These are phyloP conservation scores for Trichosporon sp. DNA, from an alignment of 1,284 basidiomycete species.

Conservation along the genomic window DNA sequence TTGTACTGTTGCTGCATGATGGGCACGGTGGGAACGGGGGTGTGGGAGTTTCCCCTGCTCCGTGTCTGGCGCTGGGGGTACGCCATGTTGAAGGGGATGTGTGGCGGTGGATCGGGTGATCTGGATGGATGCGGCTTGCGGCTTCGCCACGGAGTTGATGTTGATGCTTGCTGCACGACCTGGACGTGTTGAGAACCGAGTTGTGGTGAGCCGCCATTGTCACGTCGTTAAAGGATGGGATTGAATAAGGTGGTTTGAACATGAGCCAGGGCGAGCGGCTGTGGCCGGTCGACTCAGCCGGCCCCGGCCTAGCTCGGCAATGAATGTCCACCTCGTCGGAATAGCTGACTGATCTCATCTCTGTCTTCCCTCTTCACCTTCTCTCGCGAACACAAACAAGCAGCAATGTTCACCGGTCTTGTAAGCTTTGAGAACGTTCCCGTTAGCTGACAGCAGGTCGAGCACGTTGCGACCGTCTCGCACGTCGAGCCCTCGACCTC, in stretches of 20 bases:
- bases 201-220: neutral
- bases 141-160: neutral
- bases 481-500: conserved; percentile 45
- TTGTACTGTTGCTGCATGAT: conserved; percentile 22
- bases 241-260: neutral
- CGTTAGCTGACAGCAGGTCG: conserved; percentile 43
- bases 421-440: conserved; percentile 33
- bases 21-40: neutral
- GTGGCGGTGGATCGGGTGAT: neutral
- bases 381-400: too few relatives aligned
- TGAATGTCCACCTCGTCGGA: neutral
- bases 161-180: neutral
- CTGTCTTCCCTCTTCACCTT: neutral
- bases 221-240: neutral
- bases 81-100: neutral
- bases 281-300: conserved; percentile 10
- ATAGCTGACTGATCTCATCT: neutral
- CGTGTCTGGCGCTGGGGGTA: conserved; percentile 15
- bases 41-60: conserved; percentile 6
- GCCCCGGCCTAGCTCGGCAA: neutral
- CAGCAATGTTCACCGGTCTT: conserved; percentile 54
- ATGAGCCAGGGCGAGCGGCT: neutral
- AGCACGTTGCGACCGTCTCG: conserved; percentile 51
- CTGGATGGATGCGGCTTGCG: conserved; percentile 1
- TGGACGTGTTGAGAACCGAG: conserved; percentile 17